These are phyloP conservation scores for Eustoma russellianum DNA, from an alignment of 257 asterid genomes.

Conservation along the genomic window DNA sequence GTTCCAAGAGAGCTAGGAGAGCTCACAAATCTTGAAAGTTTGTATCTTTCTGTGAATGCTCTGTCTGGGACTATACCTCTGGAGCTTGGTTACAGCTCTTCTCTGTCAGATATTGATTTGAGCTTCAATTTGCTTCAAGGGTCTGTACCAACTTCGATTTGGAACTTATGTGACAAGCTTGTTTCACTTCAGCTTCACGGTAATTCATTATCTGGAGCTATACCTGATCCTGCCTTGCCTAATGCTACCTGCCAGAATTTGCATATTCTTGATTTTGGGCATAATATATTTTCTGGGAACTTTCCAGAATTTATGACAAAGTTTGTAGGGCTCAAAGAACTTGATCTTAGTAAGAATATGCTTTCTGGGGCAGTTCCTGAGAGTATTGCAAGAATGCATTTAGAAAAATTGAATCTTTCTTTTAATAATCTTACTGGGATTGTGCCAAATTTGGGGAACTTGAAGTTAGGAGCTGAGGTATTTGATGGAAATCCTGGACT, in stretches of 20 bases:
- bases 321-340: constrained; percentile 52
- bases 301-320: constrained; percentile 58
- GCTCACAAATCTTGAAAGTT: constrained; percentile 51
- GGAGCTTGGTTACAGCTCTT: constrained; percentile 84
- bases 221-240: constrained; percentile 84
- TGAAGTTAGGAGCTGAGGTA: constrained; percentile 65
- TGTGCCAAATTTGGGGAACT: constrained; percentile 58
- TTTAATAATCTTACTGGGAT: constrained; percentile 83
- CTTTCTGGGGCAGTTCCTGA: constrained; percentile 62
- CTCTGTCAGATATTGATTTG: constrained; percentile 72
- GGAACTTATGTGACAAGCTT: constrained; percentile 82
- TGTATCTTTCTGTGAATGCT: constrained; percentile 64
- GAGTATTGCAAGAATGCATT: constrained; percentile 33
- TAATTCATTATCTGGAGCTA: constrained; percentile 63
- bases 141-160: constrained; percentile 66
- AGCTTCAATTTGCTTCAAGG: constrained; percentile 64
- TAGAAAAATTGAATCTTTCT: constrained; percentile 84
- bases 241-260: constrained; percentile 52
- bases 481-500: constrained; percentile 81
- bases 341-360: constrained; percentile 62
- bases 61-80: constrained; percentile 68
- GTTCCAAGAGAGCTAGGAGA: constrained; percentile 79
- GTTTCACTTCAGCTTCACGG: constrained; percentile 66
- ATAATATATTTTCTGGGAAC: constrained; percentile 53
- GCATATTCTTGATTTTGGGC: constrained; percentile 72